Conservation (phyloP, 257 asterid genomes). For the Orobanche coerulescens region DNA sequence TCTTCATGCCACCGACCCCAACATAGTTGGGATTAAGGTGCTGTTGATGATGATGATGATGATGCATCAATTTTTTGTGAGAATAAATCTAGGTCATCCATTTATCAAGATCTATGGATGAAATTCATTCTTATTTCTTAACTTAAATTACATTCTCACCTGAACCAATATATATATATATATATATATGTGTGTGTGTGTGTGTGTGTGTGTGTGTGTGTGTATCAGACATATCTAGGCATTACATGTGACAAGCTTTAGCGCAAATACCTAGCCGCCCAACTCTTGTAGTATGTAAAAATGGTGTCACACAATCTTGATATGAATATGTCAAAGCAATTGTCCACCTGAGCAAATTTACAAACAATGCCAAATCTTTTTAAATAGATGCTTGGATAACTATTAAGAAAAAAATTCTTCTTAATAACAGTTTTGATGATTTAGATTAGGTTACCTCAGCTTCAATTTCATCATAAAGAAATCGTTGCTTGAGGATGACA, state of each 20-base stretch:
- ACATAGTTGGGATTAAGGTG: too few relatives aligned
- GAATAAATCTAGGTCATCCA: too few relatives aligned
- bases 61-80: too few relatives aligned
- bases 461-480: constrained; percentile 96
- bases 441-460: constrained; percentile 70
- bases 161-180: too few relatives aligned
- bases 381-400: constrained; percentile 7
- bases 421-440: constrained; percentile 3
- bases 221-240: background rate
- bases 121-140: too few relatives aligned
- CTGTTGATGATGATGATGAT: too few relatives aligned
- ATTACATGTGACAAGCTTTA: constrained; percentile 13
- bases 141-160: too few relatives aligned
- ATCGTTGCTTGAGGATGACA: constrained; percentile 88
- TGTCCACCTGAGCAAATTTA: constrained; percentile 69
- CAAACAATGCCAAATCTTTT: constrained; percentile 7
- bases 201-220: too few relatives aligned
- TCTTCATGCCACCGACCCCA: too few relatives aligned
- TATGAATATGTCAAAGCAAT: constrained; percentile 88
- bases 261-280: constrained; percentile 85
- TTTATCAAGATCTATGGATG: too few relatives aligned
- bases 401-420: constrained; percentile 1
- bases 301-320: constrained; percentile 68
- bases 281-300: constrained; percentile 89
- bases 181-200: too few relatives aligned